Percentiles rank a stretch among this genome's conserved stretches.
phyloP scores from a whole-genome alignment of 306 rosid species.

The Hippophae tibetana region DNA sequence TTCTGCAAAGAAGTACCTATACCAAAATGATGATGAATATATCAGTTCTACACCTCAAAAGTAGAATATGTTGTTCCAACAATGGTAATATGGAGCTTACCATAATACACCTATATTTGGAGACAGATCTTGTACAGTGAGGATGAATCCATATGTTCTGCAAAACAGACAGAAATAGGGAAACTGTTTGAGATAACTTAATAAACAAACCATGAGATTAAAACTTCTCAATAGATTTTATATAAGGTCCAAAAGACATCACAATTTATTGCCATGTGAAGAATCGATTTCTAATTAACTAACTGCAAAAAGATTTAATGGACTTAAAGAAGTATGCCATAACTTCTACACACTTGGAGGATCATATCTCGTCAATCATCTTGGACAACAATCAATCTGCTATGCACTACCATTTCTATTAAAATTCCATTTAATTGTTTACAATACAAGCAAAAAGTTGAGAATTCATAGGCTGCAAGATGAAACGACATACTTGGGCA shows the following conservation, averaged over 20 bases:
- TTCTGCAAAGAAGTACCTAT: constrained; percentile 97
- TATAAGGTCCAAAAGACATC: too few species aligned
- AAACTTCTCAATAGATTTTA: too few species aligned
- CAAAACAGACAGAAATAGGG: constrained; percentile 27
- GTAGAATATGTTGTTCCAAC: background rate
- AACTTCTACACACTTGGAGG: background rate
- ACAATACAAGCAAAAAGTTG: background rate
- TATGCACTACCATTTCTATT: background rate
- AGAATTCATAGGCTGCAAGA: background rate
- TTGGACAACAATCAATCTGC: background rate
- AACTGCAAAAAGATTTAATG: background rate
- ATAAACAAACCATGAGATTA: background rate
- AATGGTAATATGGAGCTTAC: constrained; percentile 37
- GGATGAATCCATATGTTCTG: constrained; percentile 92
- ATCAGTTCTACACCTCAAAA: constrained; percentile 17
- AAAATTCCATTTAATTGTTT: background rate
- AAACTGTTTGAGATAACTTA: constrained; percentile 11
- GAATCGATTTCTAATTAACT: background rate
- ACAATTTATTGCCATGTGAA: too few species aligned
- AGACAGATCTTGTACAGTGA: constrained; percentile 81
- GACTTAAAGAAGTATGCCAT: background rate
- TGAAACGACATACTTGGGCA: background rate
- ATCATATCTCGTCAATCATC: background rate
- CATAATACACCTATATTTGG: constrained; percentile 89
- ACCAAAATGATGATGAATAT: constrained; percentile 18